phyloP scores from a whole-genome alignment of 805 yeast species.

The Myxozyma lipomycoides region DNA sequence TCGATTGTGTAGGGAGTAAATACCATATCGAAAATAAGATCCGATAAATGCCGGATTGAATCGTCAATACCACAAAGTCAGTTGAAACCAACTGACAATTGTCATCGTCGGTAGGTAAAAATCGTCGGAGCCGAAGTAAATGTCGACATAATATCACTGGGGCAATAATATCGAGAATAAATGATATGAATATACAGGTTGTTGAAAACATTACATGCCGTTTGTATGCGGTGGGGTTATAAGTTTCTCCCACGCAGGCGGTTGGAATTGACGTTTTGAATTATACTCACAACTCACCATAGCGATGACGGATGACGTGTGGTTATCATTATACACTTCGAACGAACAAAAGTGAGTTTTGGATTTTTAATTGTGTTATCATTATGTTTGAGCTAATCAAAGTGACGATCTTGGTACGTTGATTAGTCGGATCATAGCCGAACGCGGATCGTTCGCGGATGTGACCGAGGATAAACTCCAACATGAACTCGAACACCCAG shows the following conservation, averaged over 20 bases:
- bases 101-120: background rate
- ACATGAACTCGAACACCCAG: slow-evolving; percentile 43
- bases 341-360: too few species aligned
- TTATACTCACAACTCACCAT: too few species aligned
- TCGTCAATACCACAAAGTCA: slow-evolving; percentile 6
- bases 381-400: too few species aligned
- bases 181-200: background rate
- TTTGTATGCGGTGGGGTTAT: too few species aligned
- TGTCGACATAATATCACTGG: slow-evolving; percentile 6
- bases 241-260: too few species aligned
- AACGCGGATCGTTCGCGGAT: slow-evolving; percentile 56
- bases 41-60: slow-evolving; percentile 2
- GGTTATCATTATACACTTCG: too few species aligned
- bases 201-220: too few species aligned
- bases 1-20: slow-evolving; percentile 4
- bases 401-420: slow-evolving; percentile 41
- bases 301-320: too few species aligned
- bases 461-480: slow-evolving; percentile 54
- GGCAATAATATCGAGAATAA: background rate
- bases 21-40: slow-evolving; percentile 2
- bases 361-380: too few species aligned
- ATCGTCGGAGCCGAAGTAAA: slow-evolving; percentile 2
- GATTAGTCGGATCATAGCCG: slow-evolving; percentile 55
- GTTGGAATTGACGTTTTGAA: too few species aligned
- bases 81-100: background rate